Base-by-base conservation (phyloP, 2,329 filamentous ascomycete genomes). In the Chrysoporthe cubensis region DNA sequence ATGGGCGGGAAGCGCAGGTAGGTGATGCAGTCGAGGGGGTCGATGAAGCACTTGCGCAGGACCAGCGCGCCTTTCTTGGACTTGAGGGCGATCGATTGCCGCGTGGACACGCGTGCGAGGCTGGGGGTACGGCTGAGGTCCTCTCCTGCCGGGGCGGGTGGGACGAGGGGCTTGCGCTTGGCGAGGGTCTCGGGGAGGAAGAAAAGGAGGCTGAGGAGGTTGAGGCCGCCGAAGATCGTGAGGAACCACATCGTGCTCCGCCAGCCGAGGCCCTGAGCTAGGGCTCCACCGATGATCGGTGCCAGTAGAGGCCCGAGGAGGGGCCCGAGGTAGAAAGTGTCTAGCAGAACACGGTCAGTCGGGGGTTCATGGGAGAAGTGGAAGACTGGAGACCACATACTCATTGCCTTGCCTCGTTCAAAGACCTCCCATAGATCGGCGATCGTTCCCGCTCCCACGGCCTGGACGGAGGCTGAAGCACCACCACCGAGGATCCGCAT, bases 371-470 rank as follows among this genome's bases (percentile, higher is more conserved):
- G 26, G 11, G n/a, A 11, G 21, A 32, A n/a, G 11, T 3, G 1
- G 43, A 14, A 60, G 5, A 7, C 1, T 5, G 14, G 46, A 1
- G 13, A 21, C 5, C 1, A 63, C 68, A 1, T 84, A 2, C 91
- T 88, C 92, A 96, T 96, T n/a, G 92, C 92, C 18, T 81, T 82
- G 2, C 93, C 93, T 62, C 93, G 83, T 76, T 95, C 90, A 61
- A 81, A 84, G 0, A 88, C 78, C 71, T 93, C 90, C 90, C 92
- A 96, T 14, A 95, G 83, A 75, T 96, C 92, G 57, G 92, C 89
- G 67, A 96, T 92, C 2, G 92, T 94, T 6, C 93, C 93, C 1
- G 92, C 92, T 4, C 93, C 92, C 8, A 96, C 92, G 8, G 92
- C 90, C 76, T 95, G 92, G 0, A 94, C 92, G 1, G 90, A 92